Evolutionary conservation across 2,329 filamentous ascomycete genomes (phyloP).

Genomic region (Capronia americana): DNA sequence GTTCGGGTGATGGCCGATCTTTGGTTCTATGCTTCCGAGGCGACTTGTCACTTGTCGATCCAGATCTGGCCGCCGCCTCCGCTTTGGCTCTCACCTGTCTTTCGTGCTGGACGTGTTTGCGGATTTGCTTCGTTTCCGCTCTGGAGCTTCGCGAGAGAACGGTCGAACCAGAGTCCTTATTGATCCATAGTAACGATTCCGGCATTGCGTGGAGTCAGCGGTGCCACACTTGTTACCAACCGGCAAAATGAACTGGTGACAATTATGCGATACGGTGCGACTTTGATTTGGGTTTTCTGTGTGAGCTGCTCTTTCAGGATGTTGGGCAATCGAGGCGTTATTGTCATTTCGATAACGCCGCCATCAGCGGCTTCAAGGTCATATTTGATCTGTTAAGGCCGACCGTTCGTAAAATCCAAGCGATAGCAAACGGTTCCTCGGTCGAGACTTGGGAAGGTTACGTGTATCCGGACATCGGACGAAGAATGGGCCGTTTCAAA

Average conservation of each 20-base stretch:
- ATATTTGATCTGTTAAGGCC: constrained; percentile 18
- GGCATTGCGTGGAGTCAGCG: constrained; percentile 20
- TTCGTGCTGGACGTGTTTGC: constrained; percentile 38
- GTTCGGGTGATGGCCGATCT: constrained; percentile 9
- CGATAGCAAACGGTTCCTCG: constrained; percentile 7
- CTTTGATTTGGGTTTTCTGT: constrained; percentile 1
- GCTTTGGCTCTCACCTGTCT: constrained; percentile 33
- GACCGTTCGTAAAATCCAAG: constrained; percentile 10
- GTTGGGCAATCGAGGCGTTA: constrained; percentile 8
- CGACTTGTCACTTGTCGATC: constrained; percentile 2
- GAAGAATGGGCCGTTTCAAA: constrained; percentile 22
- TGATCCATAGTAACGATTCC: constrained; percentile 37
- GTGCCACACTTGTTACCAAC: not conserved
- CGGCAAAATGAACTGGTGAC: not conserved
- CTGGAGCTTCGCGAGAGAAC: constrained; percentile 37
- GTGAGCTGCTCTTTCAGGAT: constrained; percentile 18
- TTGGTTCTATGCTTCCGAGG: constrained; percentile 16
- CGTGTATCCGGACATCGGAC: constrained; percentile 18
- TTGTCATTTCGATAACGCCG: constrained; percentile 12
- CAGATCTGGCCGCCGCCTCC: constrained; percentile 18
- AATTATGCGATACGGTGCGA: constrained; percentile 1
- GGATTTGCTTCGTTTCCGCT: constrained; percentile 36
- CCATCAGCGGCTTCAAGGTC: not conserved
- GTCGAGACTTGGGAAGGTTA: constrained; percentile 5
- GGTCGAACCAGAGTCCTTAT: constrained; percentile 33